Percentiles rank a stretch among this genome's conserved stretches.
phyloP scores from a whole-genome alignment of 805 yeast genomes.

The Lipomyces orientalis region DNA sequence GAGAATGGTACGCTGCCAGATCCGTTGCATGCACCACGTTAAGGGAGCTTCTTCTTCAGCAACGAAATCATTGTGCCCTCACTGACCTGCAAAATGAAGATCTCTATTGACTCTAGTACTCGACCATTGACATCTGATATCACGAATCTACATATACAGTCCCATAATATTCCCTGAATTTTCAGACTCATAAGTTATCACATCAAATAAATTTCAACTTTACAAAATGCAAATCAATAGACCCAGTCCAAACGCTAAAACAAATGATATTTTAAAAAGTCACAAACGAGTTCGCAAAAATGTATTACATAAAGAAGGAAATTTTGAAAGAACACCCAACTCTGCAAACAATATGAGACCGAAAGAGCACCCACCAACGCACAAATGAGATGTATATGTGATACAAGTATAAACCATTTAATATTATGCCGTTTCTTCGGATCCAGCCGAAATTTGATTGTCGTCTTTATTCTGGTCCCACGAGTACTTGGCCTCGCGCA shows the following conservation, averaged over 20 bases:
- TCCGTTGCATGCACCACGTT: no score
- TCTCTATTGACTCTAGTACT: no score
- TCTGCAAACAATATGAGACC: neutral
- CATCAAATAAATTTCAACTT: neutral
- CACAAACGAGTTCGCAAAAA: neutral
- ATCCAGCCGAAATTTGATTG: slow-evolving; percentile 4
- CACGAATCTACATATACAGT: no score
- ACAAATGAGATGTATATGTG: slow-evolving; percentile 1
- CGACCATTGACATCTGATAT: no score
- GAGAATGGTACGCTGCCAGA: no score
- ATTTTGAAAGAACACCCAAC: neutral
- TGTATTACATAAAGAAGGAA: neutral
- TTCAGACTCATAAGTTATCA: no score
- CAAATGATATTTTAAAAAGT: neutral
- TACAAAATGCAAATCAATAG: neutral
- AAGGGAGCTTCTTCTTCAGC: no score
- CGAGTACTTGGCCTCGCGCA: slow-evolving; percentile 54
- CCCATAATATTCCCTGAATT: no score
- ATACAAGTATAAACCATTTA: neutral
- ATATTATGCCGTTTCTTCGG: neutral
- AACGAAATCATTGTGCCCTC: no score
- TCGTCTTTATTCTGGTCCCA: slow-evolving; percentile 17
- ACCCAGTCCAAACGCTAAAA: neutral
- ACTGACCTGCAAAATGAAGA: no score
- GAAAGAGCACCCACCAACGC: neutral